Base-by-base conservation (phyloP, 1,284 basidiomycete genomes). In the Gymnopus androsaceus region DNA sequence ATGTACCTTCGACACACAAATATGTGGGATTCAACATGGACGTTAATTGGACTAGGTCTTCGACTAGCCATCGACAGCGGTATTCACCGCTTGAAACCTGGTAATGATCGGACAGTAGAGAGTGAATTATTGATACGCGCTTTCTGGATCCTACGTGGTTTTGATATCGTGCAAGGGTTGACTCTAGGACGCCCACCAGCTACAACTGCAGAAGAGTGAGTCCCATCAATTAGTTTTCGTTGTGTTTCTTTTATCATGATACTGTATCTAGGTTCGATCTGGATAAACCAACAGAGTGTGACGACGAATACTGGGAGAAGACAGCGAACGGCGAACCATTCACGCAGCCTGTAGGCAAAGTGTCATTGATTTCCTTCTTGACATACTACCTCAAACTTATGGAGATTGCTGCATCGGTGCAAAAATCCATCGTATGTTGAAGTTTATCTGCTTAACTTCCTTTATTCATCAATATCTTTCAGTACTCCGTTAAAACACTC, bases 401-500 rank as follows among this genome's bases (percentile, higher is more conserved):
- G 12, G 41, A 61, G 59, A 50, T 63, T 36, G 25, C 28, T n/a
- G 45, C 17, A n/a, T 28, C 45, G 23, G 42, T 37, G n/a, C 53
- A 48, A 38, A 46, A 28, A 23, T 47, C 15, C 17, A 40, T 54
- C 7, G 51, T 54, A 53, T 14, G 51, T 81, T 76, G 15, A 34
- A 12, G 11, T 40, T 21, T 48, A 15, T 40, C 37, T 40, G 14
- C 37, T 15, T 17, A 21, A 12, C 9, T 11, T 19, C 4, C 31
- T 2, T n/a, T n/a, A n/a, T n/a, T n/a, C n/a, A n/a, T n/a, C n/a
- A n/a, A n/a, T n/a, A n/a, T 40, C 12, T 33, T 23, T 25, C 14
- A 27, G 34, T 25, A 4, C 31, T 33, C 34, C 12, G n/a, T n/a
- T 27, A 23, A 42, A 70, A 5, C 77, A 80, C 58, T 28, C 33